Conservation (phyloP, 176 grass and related monocot genomes). For the Avena atlantica region DNA sequence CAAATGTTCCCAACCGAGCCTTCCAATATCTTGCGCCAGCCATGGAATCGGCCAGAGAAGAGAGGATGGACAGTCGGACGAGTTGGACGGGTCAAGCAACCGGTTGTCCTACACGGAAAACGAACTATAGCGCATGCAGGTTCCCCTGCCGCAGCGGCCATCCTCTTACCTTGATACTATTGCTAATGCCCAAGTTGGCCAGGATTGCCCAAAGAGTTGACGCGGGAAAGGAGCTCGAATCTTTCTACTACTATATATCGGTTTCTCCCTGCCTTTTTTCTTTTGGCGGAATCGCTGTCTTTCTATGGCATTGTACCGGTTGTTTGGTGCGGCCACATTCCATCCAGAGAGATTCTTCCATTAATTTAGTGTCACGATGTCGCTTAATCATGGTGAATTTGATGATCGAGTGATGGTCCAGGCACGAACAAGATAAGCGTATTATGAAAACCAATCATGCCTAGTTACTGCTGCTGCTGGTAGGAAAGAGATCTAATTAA, state of each 20-base stretch:
- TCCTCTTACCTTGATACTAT: not conserved
- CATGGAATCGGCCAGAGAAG: not conserved
- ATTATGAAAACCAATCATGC: constrained; percentile 1
- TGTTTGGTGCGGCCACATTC: constrained; percentile 24
- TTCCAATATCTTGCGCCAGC: constrained; percentile 32
- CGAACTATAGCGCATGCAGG: not conserved
- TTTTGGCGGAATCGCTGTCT: not conserved
- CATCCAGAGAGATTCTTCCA: constrained; percentile 14
- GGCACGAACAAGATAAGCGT: not conserved
- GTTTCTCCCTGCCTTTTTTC: constrained; percentile 1
- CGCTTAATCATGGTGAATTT: not conserved
- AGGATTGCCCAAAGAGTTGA: constrained; percentile 37
- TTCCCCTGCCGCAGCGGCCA: not conserved
- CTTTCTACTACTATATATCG: not conserved
- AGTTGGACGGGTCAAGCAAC: constrained; percentile 46
- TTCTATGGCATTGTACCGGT: constrained; percentile 18
- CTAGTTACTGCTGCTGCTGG: not conserved
- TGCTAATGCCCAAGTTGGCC: constrained; percentile 4
- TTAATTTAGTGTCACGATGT: not conserved
- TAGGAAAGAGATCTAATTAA: not conserved
- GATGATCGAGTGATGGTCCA: not conserved
- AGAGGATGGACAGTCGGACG: constrained; percentile 4
- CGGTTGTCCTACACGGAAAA: constrained; percentile 32
- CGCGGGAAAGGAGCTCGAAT: constrained; percentile 14
- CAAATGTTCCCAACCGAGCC: constrained; percentile 32